Conservation (phyloP, 2,329 filamentous ascomycete species). For the Venturia pyrina region DNA sequence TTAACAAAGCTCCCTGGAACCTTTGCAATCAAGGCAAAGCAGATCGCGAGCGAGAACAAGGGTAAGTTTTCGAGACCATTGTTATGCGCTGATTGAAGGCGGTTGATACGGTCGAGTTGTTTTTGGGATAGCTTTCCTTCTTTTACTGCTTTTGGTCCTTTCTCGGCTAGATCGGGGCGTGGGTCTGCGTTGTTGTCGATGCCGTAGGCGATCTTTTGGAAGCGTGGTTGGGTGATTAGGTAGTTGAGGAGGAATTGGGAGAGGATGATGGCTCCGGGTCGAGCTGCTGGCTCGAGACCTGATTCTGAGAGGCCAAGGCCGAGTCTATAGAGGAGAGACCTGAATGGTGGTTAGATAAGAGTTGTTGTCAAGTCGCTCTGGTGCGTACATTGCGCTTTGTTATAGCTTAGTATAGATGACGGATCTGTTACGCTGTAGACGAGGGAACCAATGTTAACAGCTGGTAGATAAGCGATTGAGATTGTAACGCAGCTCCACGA, state of each 20-base stretch:
- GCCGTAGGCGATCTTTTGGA: neutral
- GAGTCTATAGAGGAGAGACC: neutral
- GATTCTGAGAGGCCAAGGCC: neutral
- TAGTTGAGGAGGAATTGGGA: neutral
- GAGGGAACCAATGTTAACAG: neutral
- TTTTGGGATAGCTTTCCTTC: neutral
- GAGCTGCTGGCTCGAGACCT: constrained; percentile 1
- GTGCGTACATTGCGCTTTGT: neutral
- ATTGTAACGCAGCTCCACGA: neutral
- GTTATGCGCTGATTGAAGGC: neutral
- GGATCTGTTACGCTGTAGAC: no score
- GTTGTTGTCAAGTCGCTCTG: neutral
- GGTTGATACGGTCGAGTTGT: neutral
- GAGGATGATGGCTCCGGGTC: neutral
- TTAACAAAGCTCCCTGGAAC: neutral
- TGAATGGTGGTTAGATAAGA: neutral
- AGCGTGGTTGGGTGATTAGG: neutral
- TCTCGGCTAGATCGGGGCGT: neutral
- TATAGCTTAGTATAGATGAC: no score
- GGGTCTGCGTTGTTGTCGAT: neutral
- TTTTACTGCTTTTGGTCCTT: neutral
- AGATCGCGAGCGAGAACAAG: neutral
- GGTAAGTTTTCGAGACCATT: neutral
- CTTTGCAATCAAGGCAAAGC: neutral
- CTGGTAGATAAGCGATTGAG: neutral